Conservation (phyloP, 2,329 filamentous ascomycete genomes). For the Neonectria punicea region DNA sequence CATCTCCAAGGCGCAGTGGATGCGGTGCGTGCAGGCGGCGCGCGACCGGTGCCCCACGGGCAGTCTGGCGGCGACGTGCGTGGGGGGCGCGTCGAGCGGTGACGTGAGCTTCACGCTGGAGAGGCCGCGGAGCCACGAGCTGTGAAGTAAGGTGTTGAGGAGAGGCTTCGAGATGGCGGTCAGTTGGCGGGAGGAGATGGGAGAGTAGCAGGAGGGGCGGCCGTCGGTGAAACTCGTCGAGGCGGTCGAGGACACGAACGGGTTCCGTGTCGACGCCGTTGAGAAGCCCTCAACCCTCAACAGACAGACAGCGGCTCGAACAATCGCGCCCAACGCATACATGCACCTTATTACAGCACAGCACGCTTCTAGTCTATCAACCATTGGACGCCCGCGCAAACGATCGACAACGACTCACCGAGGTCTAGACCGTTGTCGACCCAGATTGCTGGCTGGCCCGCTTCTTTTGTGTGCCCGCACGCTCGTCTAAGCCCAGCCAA, state of each 20-base stretch:
- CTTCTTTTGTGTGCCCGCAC: constrained; percentile 19
- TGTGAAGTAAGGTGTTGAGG: constrained; percentile 5
- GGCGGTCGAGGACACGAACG: background rate
- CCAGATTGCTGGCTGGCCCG: constrained; percentile 12
- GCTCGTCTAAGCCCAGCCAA: constrained; percentile 18
- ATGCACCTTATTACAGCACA: background rate
- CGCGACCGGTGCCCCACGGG: constrained; percentile 61
- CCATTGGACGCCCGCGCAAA: constrained; percentile 30
- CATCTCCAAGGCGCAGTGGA: constrained; percentile 63
- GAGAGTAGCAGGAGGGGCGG: background rate
- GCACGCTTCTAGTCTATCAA: constrained; percentile 15
- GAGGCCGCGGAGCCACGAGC: constrained; percentile 23
- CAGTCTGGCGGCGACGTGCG: constrained; percentile 58
- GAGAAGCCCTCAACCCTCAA: background rate
- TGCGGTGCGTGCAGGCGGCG: constrained; percentile 64
- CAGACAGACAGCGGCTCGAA: background rate
- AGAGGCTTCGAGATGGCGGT: background rate
- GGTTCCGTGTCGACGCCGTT: background rate
- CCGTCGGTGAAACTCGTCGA: background rate
- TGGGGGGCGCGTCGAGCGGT: constrained; percentile 58
- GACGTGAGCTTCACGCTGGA: constrained; percentile 56
- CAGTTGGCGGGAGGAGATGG: background rate
- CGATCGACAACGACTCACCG: constrained; percentile 37
- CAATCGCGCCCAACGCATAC: background rate
- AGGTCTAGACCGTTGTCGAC: constrained; percentile 40